A percentile compares a stretch with the other conserved stretches of the same genome.
Conservation (phyloP, 148 eudicot genomes). For the Spergularia marina region DNA sequence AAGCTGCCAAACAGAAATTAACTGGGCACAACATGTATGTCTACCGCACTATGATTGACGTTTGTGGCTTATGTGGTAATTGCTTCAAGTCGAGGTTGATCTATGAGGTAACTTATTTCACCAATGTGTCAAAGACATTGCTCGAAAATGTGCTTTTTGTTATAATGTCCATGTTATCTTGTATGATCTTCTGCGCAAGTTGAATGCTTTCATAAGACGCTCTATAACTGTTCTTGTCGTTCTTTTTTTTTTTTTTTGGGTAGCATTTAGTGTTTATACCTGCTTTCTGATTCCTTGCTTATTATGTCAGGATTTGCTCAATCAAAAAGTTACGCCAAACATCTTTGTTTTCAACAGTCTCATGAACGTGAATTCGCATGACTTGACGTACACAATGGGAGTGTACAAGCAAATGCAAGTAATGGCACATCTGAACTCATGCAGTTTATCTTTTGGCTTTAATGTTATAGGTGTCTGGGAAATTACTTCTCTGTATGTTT, state of each 20-base stretch:
- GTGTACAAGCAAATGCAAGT: constrained; percentile 87
- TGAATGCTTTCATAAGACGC: neutral
- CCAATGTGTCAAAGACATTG: neutral
- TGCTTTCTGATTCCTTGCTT: constrained; percentile 2
- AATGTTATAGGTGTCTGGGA: neutral
- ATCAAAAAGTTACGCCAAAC: constrained; percentile 64
- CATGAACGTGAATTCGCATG: constrained; percentile 86
- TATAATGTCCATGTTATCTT: neutral
- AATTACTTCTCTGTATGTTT: neutral
- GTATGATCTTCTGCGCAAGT: neutral
- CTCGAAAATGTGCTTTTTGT: neutral
- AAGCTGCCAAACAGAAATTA: constrained; percentile 64
- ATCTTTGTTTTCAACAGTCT: constrained; percentile 88
- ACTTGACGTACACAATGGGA: constrained; percentile 64
- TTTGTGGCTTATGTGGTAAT: constrained; percentile 84
- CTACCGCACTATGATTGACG: constrained; percentile 87
- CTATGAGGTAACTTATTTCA: constrained; percentile 62
- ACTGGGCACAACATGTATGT: constrained; percentile 70
- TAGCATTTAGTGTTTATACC: neutral
- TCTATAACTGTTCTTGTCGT: neutral
- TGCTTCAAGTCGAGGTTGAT: constrained; percentile 74
- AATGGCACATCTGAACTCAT: constrained; percentile 25
- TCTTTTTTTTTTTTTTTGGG: too few species aligned
- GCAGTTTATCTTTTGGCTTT: constrained; percentile 1
- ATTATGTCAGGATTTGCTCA: constrained; percentile 63